Evolutionary conservation across 176 grass and related monocot species (phyloP).

Genomic region (Cenchrus fungigraminus): DNA sequence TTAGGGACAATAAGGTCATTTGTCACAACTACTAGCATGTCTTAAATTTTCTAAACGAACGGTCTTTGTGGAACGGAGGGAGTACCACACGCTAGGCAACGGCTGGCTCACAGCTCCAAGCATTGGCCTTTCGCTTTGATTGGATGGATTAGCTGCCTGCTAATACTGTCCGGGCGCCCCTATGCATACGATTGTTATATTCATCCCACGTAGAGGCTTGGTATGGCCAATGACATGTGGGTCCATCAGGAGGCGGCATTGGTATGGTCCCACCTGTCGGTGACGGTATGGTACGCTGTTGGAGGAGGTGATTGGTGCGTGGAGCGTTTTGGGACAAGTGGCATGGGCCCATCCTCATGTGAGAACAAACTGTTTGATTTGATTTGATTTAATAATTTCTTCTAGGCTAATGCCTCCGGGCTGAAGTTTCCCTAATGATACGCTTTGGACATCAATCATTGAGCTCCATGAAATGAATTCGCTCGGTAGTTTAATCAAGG

Average conservation of each 20-base stretch:
- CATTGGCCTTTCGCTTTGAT: constrained; percentile 42
- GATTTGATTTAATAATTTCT: constrained; percentile 4
- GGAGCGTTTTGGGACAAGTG: not conserved
- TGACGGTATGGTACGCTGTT: not conserved
- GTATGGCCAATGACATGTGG: not conserved
- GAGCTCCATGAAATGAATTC: constrained; percentile 36
- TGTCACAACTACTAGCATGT: too few species aligned
- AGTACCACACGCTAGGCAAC: not conserved
- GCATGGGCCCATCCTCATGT: constrained; percentile 19
- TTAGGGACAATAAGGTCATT: too few species aligned
- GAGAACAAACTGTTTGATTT: constrained; percentile 44
- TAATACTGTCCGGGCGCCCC: not conserved
- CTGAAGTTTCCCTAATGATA: constrained; percentile 61
- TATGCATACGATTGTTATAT: not conserved
- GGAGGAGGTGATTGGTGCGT: not conserved
- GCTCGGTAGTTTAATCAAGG: constrained; percentile 35
- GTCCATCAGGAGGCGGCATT: too few species aligned
- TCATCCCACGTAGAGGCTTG: not conserved
- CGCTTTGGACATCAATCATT: constrained; percentile 66
- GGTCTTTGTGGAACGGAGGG: too few species aligned
- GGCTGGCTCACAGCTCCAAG: constrained; percentile 69
- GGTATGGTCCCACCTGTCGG: not conserved
- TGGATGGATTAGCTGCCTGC: constrained; percentile 26
- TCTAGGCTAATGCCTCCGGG: constrained; percentile 40
- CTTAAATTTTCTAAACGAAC: too few species aligned